Conservation (phyloP, 2,329 filamentous ascomycete genomes). For the Aspergillus terreus region DNA sequence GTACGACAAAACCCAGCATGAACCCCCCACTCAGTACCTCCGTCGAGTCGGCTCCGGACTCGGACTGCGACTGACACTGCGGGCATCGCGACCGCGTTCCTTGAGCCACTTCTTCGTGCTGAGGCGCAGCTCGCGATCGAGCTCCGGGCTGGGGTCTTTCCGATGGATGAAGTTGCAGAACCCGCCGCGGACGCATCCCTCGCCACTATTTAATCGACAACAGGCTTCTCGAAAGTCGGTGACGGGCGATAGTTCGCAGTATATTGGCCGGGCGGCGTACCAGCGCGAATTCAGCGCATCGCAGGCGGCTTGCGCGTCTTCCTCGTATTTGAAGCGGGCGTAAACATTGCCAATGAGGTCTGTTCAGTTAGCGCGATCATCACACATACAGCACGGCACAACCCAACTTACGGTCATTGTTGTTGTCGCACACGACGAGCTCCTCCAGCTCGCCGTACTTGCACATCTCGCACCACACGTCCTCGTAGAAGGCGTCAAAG, state of each 20-base stretch:
- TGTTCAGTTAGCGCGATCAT: slow-evolving; percentile 31
- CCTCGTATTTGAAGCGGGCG: slow-evolving; percentile 99
- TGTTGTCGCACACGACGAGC: slow-evolving; percentile 98
- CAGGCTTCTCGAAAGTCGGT: slow-evolving; percentile 98
- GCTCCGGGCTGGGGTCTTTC: slow-evolving; percentile 85
- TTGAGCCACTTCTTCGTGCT: slow-evolving; percentile 96
- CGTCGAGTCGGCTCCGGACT: slow-evolving; percentile 79
- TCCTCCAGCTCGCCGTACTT: slow-evolving; percentile 97
- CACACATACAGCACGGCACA: background rate
- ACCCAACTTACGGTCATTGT: slow-evolving; percentile 79
- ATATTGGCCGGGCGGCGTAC: slow-evolving; percentile 96
- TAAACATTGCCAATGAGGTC: slow-evolving; percentile 99
- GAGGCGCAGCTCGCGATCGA: slow-evolving; percentile 82
- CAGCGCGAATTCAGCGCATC: slow-evolving; percentile 91
- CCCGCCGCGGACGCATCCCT: slow-evolving; percentile 90
- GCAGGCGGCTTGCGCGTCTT: slow-evolving; percentile 87
- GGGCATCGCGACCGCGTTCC: slow-evolving; percentile 74
- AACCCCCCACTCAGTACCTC: slow-evolving; percentile 53
- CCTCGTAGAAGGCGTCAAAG: slow-evolving; percentile 99
- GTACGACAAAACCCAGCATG: slow-evolving; percentile 6
- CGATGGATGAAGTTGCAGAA: slow-evolving; percentile 99
- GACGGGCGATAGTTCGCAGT: slow-evolving; percentile 94
- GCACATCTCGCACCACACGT: slow-evolving; percentile 99
- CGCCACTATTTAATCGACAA: slow-evolving; percentile 88
- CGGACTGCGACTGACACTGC: slow-evolving; percentile 76